Conservation (phyloP, 352 stramenopile genomes). For the Phytophthora vignae region DNA sequence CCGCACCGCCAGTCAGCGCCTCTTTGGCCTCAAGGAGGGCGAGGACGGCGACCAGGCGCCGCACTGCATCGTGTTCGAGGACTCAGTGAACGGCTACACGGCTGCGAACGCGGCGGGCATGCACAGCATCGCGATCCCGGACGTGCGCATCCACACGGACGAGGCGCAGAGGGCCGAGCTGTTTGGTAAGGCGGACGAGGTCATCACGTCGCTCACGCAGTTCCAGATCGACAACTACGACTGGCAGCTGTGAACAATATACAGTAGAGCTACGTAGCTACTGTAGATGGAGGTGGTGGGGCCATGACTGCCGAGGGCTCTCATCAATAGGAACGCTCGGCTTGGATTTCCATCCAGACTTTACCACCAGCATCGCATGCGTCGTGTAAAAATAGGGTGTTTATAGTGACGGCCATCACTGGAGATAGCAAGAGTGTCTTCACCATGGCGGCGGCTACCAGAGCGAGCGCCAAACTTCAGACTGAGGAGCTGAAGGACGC, state of each 20-base stretch:
- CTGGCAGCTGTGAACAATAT: constrained; percentile 43
- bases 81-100: constrained; percentile 74
- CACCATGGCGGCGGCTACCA: constrained; percentile 15
- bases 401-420: background rate
- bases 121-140: constrained; percentile 76
- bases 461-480: constrained; percentile 20
- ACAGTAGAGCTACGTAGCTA: background rate
- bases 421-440: background rate
- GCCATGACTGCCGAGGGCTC: constrained; percentile 6
- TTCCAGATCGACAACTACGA: constrained; percentile 70
- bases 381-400: constrained; percentile 31
- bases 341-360: constrained; percentile 6
- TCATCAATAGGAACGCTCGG: constrained; percentile 31
- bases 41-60: constrained; percentile 38
- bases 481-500: constrained; percentile 46
- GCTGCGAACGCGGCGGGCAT: constrained; percentile 72
- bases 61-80: constrained; percentile 81
- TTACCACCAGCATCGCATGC: background rate
- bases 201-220: constrained; percentile 66
- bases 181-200: constrained; percentile 68
- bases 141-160: constrained; percentile 70
- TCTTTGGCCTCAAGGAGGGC: constrained; percentile 53
- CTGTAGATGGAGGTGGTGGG: background rate
- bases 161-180: constrained; percentile 49
- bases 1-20: constrained; percentile 60